phyloP scores from a whole-genome alignment of 2,329 filamentous ascomycete genomes.

The Beauveria caledonica region DNA sequence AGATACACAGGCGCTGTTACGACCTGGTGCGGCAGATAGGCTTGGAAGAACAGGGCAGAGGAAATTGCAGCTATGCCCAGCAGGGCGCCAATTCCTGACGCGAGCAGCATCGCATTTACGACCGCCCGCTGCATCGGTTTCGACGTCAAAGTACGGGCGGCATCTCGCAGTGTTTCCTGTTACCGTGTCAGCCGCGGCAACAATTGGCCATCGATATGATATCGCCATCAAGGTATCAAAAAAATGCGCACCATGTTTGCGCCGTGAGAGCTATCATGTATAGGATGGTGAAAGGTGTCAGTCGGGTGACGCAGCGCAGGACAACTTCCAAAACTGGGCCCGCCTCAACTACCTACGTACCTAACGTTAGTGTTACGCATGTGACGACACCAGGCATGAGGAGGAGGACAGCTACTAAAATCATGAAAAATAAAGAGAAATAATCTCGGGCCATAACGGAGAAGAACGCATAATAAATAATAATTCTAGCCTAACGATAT shows the following conservation, averaged over 20 bases:
- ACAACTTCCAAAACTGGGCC: neutral
- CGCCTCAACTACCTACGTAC: neutral
- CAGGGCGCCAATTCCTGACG: conserved; percentile 34
- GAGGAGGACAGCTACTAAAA: neutral
- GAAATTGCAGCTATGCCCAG: conserved; percentile 39
- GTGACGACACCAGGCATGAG: neutral
- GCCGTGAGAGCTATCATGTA: neutral
- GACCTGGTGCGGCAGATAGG: conserved; percentile 48
- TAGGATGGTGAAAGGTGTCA: neutral
- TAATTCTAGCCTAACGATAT: neutral
- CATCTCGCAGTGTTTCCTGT: conserved; percentile 28
- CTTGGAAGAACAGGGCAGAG: conserved; percentile 47
- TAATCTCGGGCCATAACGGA: neutral
- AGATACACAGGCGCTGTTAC: conserved; percentile 45
- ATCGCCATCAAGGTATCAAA: neutral
- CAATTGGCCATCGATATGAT: neutral
- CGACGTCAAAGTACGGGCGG: conserved; percentile 36
- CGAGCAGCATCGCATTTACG: conserved; percentile 38
- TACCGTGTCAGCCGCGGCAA: neutral
- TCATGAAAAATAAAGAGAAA: neutral
- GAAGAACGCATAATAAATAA: neutral
- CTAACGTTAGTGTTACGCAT: conserved; percentile 1
- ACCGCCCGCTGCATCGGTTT: conserved; percentile 41
- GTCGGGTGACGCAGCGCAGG: neutral
- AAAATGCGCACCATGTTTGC: neutral